Evolutionary conservation across 768 basidiomycete genomes (phyloP).

Genomic region (Tephrocybe sp.): DNA sequence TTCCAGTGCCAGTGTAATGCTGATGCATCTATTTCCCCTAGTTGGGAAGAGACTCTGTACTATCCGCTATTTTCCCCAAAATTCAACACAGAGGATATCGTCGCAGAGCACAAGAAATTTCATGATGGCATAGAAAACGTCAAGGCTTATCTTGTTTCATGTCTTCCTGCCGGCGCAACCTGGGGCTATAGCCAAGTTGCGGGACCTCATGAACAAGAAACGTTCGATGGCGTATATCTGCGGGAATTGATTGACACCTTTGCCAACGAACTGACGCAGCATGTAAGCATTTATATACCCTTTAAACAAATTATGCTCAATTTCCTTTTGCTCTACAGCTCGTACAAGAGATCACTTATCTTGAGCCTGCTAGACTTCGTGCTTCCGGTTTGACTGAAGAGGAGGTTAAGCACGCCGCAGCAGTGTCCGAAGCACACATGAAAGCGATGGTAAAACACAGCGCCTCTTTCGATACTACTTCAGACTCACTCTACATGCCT

Average conservation of each 20-base stretch:
- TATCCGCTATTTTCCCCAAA: conserved; percentile 18
- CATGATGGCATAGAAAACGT: conserved; percentile 14
- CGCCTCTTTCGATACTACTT: neutral
- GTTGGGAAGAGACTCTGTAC: conserved; percentile 19
- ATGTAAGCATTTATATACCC: conserved; percentile 11
- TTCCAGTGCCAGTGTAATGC: neutral
- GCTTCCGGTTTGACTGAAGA: conserved; percentile 18
- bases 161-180: conserved; percentile 17
- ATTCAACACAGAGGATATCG: conserved; percentile 17
- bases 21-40: neutral
- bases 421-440: conserved; percentile 18
- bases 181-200: conserved; percentile 18
- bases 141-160: conserved; percentile 19
- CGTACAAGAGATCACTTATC: conserved; percentile 17
- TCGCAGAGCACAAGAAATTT: conserved; percentile 19
- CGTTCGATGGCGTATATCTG: conserved; percentile 9
- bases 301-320: neutral
- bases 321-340: conserved; percentile 5
- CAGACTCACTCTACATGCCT: neutral
- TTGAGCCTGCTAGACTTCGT: conserved; percentile 16
- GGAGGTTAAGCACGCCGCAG: conserved; percentile 16
- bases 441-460: conserved; percentile 18
- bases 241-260: conserved; percentile 13
- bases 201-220: conserved; percentile 8
- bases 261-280: conserved; percentile 10